Percentiles rank a stretch among this genome's conserved stretches.
These are phyloP conservation scores for Aplosporella prunicola DNA, from an alignment of 2,329 filamentous ascomycete species.

Conservation along the genomic window DNA sequence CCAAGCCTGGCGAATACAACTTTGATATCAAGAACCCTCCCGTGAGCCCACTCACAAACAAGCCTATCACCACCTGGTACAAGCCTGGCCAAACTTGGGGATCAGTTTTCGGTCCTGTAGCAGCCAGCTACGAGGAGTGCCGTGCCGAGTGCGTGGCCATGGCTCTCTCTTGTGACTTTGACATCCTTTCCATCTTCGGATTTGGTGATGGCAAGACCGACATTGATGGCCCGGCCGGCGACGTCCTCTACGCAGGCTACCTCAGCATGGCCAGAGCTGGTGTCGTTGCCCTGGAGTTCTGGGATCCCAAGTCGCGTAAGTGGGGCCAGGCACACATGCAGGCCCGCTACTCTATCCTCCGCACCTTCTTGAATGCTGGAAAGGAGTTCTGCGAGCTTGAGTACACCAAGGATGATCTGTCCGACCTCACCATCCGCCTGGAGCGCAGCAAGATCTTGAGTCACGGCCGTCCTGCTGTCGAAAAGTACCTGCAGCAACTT, in stretches of 20 bases:
- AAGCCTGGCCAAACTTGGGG: constrained; percentile 94
- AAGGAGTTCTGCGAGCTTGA: constrained; percentile 77
- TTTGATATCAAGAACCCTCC: constrained; percentile 79
- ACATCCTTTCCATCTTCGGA: constrained; percentile 81
- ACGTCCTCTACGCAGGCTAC: constrained; percentile 81
- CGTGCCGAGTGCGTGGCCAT: constrained; percentile 91
- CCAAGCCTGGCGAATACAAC: constrained; percentile 70
- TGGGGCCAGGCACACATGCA: constrained; percentile 93
- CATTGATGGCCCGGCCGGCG: constrained; percentile 67
- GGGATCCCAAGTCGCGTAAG: constrained; percentile 82
- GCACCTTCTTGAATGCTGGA: constrained; percentile 76
- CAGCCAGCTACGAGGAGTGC: constrained; percentile 88
- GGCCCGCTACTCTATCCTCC: constrained; percentile 79
- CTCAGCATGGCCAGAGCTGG: constrained; percentile 93
- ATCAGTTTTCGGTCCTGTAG: constrained; percentile 78
- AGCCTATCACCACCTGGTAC: constrained; percentile 79
- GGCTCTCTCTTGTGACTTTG: constrained; percentile 80
- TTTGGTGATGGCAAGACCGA: constrained; percentile 69
- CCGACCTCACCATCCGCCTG: constrained; percentile 71
- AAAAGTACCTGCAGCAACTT: constrained; percentile 78
- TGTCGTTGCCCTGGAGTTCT: constrained; percentile 79
- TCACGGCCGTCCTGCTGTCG: constrained; percentile 72
- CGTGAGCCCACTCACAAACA: constrained; percentile 65
- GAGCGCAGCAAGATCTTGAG: constrained; percentile 81
- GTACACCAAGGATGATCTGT: constrained; percentile 63